These are phyloP conservation scores for Amphichorda felina DNA, from an alignment of 2,329 filamentous ascomycete species.

Conservation along the genomic window DNA sequence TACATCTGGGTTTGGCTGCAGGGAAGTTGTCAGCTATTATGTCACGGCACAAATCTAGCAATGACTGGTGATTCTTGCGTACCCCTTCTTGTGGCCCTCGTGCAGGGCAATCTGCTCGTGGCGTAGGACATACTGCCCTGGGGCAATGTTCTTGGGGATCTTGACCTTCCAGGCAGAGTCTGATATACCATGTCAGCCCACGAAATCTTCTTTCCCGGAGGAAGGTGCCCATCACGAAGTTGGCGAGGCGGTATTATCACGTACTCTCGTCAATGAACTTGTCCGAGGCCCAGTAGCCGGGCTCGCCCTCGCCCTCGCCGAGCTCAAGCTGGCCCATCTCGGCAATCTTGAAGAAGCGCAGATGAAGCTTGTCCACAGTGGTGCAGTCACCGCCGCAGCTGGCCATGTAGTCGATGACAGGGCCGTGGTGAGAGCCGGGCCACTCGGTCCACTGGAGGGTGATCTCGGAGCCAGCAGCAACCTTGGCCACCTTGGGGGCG, in stretches of 20 bases:
- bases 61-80: too few species aligned
- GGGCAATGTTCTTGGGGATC: conserved; percentile 28
- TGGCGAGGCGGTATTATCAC: background rate
- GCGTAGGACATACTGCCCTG: conserved; percentile 39
- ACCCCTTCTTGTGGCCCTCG: conserved; percentile 14
- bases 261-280: conserved; percentile 1
- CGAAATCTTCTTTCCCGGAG: too few species aligned
- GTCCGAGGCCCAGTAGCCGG: conserved; percentile 18
- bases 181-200: background rate
- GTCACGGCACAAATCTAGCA: too few species aligned
- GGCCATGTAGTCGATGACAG: conserved; percentile 47
- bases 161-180: conserved; percentile 22
- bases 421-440: conserved; percentile 48
- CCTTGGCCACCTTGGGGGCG: conserved; percentile 9
- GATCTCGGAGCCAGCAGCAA: conserved; percentile 9
- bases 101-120: conserved; percentile 42
- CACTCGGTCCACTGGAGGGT: conserved; percentile 44
- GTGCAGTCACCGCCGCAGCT: conserved; percentile 35
- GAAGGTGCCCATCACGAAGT: background rate
- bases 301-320: conserved; percentile 27
- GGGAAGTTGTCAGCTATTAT: too few species aligned
- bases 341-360: conserved; percentile 49
- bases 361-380: conserved; percentile 31
- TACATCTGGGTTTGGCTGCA: conserved; percentile 30
- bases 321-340: conserved; percentile 35